Conservation (phyloP, 2,329 filamentous ascomycete genomes). For the Chalaropsis ovoidea region DNA sequence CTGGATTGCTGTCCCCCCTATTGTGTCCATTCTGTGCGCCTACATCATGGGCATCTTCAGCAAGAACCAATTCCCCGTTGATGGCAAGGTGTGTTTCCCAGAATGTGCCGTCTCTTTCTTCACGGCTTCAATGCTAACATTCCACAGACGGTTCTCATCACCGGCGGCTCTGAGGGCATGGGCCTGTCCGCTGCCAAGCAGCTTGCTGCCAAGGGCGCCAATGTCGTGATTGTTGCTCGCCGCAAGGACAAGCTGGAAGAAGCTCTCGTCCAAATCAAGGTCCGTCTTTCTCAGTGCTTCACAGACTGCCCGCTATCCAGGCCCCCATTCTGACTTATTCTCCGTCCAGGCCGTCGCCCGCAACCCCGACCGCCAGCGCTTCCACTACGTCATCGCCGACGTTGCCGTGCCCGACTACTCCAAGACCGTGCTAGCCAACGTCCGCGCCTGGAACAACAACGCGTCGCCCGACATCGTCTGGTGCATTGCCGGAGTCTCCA, state of each 20-base stretch:
- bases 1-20: conserved; percentile 29
- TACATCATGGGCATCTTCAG: conserved; percentile 57
- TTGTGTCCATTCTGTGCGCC: conserved; percentile 33
- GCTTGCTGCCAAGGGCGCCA: conserved; percentile 73
- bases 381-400: conserved; percentile 76
- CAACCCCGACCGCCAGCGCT: conserved; percentile 58
- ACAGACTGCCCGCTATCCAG: background rate
- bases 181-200: conserved; percentile 64
- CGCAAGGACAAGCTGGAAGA: conserved; percentile 60
- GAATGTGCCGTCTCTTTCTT: background rate
- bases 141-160: conserved; percentile 70
- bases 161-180: conserved; percentile 88
- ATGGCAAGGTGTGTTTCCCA: conserved; percentile 57
- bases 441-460: conserved; percentile 67
- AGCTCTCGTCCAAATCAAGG: conserved; percentile 56
- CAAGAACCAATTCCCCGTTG: conserved; percentile 67
- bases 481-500: conserved; percentile 70
- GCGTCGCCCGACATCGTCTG: conserved; percentile 73
- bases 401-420: conserved; percentile 63
- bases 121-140: background rate
- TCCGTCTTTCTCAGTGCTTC: conserved; percentile 31
- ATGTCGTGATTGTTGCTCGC: conserved; percentile 75
- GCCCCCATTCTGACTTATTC: conserved; percentile 13
- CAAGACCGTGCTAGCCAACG: conserved; percentile 57
- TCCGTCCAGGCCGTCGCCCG: conserved; percentile 47